Evolutionary conservation across 2,329 filamentous ascomycete species (phyloP), one percentile per base, ranked within the genome.

Genomic region (Cercospora citrullina): DNA sequence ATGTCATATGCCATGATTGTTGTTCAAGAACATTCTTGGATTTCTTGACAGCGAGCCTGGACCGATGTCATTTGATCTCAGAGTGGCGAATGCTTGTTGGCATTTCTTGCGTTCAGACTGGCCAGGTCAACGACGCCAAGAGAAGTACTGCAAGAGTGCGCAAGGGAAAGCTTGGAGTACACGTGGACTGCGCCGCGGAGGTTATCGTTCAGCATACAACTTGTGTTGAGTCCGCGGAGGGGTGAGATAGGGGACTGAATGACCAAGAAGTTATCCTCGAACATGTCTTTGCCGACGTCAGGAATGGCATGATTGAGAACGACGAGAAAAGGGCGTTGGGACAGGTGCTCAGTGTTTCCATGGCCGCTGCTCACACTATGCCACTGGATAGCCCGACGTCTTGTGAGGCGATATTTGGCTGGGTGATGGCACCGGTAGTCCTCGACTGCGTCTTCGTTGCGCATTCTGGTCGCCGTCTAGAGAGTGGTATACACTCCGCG

Each of bases 31-130:
- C 14, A 28, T 63, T 21, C 28, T 53, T 45, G 42, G 33, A 53
- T n/a, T 21, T 36, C 42, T 53, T 28, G 39, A 53, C 51, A 14
- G 61, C 61, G 28, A 36, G 42, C 48, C 61, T 62, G 61, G 61
- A 55, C 45, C 61, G 26, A 63, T 63, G 61, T 63, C 45, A 63
- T 55, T 36, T 45, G 16, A 12, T 14, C 9, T 16, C 45, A n/a
- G 23, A 28, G 36, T 31, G 18, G 28, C 21, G 14, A 62, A 62
- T 14, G 60, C 60, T 62, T 62, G 39, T 62, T 42, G 60, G 23
- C 8, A 5, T 39, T 30, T 31, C 23, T 39, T 21, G 42, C 18
- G 16, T 9, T 23, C 30, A 31, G 45, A 55, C n/a, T 63, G 61
- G 61, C 16, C 28, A 30, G 26, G 26, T 55, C 31, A 51, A 18